Evolutionary conservation across 108 stramenopile species (phyloP).

Genomic region (Cyclotella choctawhatcheeana): DNA sequence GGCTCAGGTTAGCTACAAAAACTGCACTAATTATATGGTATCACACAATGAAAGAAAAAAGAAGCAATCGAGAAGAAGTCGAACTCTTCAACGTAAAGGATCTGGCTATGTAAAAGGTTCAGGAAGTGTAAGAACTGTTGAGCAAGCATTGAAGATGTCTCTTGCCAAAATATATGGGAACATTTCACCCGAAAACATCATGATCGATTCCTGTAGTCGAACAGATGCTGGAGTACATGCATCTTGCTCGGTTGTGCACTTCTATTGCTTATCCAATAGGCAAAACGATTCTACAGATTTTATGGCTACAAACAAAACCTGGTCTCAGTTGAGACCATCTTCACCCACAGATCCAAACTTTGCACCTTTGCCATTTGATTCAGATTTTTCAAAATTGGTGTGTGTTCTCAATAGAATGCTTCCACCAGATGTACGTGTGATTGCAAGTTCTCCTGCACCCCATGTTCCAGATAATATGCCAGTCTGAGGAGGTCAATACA

Average conservation of each 20-base stretch:
- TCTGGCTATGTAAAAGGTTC: constrained; percentile 28
- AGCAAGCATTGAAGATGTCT: constrained; percentile 40
- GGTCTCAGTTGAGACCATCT: constrained; percentile 36
- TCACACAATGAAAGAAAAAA: background rate
- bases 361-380: constrained; percentile 64
- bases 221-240: constrained; percentile 89
- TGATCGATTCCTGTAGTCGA: constrained; percentile 81
- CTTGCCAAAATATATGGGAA: constrained; percentile 85
- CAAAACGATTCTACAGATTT: background rate
- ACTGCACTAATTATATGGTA: background rate
- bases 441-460: constrained; percentile 60
- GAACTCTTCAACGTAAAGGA: constrained; percentile 51
- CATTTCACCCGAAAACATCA: constrained; percentile 60
- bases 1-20: constrained; percentile 4
- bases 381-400: constrained; percentile 60
- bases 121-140: constrained; percentile 45
- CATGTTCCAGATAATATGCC: constrained; percentile 7
- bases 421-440: constrained; percentile 70
- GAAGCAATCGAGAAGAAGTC: constrained; percentile 32
- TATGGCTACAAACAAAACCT: constrained; percentile 6
- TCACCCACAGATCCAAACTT: constrained; percentile 65
- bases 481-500: constrained; percentile 3
- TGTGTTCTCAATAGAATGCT: constrained; percentile 82
- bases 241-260: constrained; percentile 64
- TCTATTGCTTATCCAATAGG: constrained; percentile 58